These are phyloP conservation scores for Medicago lupulina DNA, from an alignment of 306 rosid genomes.

Conservation along the genomic window DNA sequence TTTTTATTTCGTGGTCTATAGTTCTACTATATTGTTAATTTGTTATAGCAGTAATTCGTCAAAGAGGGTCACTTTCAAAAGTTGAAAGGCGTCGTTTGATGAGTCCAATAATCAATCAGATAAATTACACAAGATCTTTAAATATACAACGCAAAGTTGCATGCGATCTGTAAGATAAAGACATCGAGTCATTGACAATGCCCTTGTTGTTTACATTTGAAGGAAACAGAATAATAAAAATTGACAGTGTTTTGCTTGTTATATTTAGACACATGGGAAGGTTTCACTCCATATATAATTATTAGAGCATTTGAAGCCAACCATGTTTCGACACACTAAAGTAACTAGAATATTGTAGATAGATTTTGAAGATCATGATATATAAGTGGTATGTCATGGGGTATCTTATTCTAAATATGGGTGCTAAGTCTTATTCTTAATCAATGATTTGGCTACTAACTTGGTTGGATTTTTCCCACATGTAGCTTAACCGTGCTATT, in stretches of 20 bases:
- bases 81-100: conserved; percentile 7
- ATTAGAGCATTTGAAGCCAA: conserved; percentile 49
- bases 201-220: neutral
- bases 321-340: conserved; percentile 35
- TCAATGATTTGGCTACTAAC: neutral
- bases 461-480: neutral
- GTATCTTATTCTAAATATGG: conserved; percentile 37
- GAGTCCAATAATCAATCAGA: conserved; percentile 18
- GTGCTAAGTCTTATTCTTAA: neutral
- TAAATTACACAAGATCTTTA: conserved; percentile 20
- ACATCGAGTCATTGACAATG: conserved; percentile 24
- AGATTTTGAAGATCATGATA: conserved; percentile 20
- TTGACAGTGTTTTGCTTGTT: conserved; percentile 24
- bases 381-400: conserved; percentile 11
- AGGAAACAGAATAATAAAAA: conserved; percentile 1
- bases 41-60: conserved; percentile 3
- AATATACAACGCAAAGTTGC: conserved; percentile 29
- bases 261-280: conserved; percentile 16
- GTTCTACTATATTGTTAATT: neutral
- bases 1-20: too few species aligned
- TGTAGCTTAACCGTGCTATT: neutral
- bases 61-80: conserved; percentile 22
- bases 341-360: conserved; percentile 22
- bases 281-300: conserved; percentile 26
- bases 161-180: conserved; percentile 33